phyloP scores from a whole-genome alignment of 2,329 filamentous ascomycete species.

The Monascus ruber region DNA sequence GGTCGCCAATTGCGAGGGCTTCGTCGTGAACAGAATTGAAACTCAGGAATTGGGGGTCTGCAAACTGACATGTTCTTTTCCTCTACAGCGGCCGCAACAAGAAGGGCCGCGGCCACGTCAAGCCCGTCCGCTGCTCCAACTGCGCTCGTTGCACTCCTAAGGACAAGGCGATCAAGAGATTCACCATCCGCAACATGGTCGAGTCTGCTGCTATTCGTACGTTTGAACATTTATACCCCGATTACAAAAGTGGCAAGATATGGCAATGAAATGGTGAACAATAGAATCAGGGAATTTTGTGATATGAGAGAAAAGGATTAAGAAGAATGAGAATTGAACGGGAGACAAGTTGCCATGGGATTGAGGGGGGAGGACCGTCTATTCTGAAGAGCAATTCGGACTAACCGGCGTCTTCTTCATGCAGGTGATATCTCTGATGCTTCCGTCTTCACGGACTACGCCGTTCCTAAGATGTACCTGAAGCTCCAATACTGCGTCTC shows the following conservation, averaged over 20 bases:
- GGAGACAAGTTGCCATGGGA: not conserved
- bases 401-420: conserved; percentile 7
- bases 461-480: conserved; percentile 99
- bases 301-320: not conserved
- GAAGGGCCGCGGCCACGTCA: conserved; percentile 99
- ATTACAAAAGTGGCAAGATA: conserved; percentile 4
- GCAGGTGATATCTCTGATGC: conserved; percentile 99
- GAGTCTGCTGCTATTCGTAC: conserved; percentile 99
- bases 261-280: too few species aligned
- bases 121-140: conserved; percentile 92
- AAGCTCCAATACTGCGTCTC: conserved; percentile 99
- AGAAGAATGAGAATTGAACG: conserved; percentile 2
- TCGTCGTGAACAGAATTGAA: conserved; percentile 8
- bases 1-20: not conserved
- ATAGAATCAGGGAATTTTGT: too few species aligned
- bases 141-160: conserved; percentile 89
- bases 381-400: conserved; percentile 4
- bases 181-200: conserved; percentile 99
- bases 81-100: conserved; percentile 85
- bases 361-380: not conserved
- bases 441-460: conserved; percentile 98
- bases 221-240: conserved; percentile 33
- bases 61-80: conserved; percentile 22
- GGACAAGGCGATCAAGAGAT: conserved; percentile 99
- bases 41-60: not conserved